Percentiles rank a stretch among this genome's conserved stretches.
These are phyloP conservation scores for Aureobasidium sp. DNA, from an alignment of 2,329 filamentous ascomycete species.

Conservation along the genomic window DNA sequence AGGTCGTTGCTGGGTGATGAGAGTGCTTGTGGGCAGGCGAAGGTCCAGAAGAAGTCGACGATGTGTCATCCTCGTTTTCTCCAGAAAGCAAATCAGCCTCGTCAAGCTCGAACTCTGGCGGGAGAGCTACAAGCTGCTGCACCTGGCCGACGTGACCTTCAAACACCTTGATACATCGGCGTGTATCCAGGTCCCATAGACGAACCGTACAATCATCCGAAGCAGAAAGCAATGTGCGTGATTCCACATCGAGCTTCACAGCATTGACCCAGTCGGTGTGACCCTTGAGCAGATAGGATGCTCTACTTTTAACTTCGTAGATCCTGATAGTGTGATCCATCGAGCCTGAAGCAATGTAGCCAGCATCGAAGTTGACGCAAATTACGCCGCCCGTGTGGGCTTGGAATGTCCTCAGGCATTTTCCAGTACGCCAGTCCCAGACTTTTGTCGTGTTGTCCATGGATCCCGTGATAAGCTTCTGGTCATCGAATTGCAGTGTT, in stretches of 20 bases:
- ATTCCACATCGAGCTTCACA: conserved; percentile 75
- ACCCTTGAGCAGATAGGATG: conserved; percentile 69
- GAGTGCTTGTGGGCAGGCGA: conserved; percentile 7
- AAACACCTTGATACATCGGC: conserved; percentile 66
- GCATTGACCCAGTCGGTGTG: conserved; percentile 95
- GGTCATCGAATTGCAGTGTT: conserved; percentile 86
- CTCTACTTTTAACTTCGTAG: conserved; percentile 82
- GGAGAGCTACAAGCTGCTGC: conserved; percentile 79
- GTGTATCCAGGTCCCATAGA: conserved; percentile 86
- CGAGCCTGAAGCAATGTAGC: conserved; percentile 78
- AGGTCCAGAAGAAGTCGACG: conserved; percentile 17
- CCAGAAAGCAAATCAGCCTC: conserved; percentile 51
- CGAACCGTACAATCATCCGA: conserved; percentile 85
- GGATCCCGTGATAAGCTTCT: conserved; percentile 82
- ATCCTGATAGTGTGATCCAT: conserved; percentile 85
- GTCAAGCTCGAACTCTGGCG: conserved; percentile 82
- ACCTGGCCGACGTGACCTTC: conserved; percentile 91
- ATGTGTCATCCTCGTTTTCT: conserved; percentile 43
- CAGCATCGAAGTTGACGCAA: conserved; percentile 76
- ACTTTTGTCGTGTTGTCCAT: conserved; percentile 82
- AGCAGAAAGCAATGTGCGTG: conserved; percentile 79
- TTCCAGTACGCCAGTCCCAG: conserved; percentile 94
- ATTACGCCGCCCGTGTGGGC: conserved; percentile 82
- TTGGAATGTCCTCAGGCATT: conserved; percentile 70
- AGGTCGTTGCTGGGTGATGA: conserved; percentile 10